Conservation (phyloP, 2,329 filamentous ascomycete genomes). For the Tolypocladium capitatum region DNA sequence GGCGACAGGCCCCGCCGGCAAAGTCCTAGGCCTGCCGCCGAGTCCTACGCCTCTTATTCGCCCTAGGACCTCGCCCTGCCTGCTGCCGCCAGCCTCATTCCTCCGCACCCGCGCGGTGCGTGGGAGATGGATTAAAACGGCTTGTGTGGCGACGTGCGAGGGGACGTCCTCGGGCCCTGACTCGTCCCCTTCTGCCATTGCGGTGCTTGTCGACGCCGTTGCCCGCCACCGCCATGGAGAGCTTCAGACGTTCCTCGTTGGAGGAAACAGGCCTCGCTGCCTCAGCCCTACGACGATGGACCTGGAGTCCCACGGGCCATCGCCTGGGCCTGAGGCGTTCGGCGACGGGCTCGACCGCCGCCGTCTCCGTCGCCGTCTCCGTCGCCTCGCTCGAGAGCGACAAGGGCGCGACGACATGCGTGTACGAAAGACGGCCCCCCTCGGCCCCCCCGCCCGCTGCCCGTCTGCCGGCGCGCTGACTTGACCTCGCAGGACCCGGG, state of each 20-base stretch:
- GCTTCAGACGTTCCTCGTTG: conserved; percentile 3
- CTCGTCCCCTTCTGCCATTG: background rate
- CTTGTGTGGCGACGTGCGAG: background rate
- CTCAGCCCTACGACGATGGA: conserved; percentile 4
- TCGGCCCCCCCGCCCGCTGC: background rate
- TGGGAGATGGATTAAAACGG: background rate
- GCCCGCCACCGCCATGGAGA: conserved; percentile 3
- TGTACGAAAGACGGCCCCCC: conserved; percentile 2
- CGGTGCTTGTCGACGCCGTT: background rate
- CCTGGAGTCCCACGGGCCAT: conserved; percentile 3
- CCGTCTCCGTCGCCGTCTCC: conserved; percentile 2
- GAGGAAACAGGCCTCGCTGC: conserved; percentile 5
- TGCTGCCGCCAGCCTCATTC: background rate
- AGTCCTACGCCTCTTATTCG: background rate
- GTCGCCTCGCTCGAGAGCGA: conserved; percentile 4
- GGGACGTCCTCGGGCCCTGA: background rate
- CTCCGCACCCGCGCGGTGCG: background rate
- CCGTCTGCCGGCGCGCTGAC: background rate
- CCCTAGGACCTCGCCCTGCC: background rate
- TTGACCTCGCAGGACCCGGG: conserved; percentile 23
- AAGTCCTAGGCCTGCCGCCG: background rate
- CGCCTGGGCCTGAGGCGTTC: conserved; percentile 5
- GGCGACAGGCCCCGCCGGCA: background rate
- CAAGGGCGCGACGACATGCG: conserved; percentile 2
- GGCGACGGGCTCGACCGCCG: conserved; percentile 1